Evolutionary conservation across 306 rosid genomes (phyloP).

Genomic region (Luffa aegyptiaca): DNA sequence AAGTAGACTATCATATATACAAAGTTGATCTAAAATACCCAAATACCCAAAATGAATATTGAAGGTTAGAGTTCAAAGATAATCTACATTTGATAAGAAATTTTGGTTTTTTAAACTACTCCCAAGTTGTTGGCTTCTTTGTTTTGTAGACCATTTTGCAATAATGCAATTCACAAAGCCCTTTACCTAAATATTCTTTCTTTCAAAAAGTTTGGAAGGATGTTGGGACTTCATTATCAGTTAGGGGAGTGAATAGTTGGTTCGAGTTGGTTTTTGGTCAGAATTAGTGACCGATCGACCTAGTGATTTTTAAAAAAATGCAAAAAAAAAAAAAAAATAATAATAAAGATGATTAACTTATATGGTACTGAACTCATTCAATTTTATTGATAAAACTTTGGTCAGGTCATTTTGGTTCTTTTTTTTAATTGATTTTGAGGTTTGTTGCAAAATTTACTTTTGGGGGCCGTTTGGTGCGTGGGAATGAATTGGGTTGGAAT

Average conservation of each 20-base stretch:
- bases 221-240: neutral
- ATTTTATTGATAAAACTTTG: neutral
- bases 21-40: no score
- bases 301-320: neutral
- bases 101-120: neutral
- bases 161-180: neutral
- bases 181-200: neutral
- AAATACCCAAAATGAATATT: no score
- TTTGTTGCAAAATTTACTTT: no score
- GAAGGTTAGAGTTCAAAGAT: neutral
- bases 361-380: neutral
- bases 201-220: neutral
- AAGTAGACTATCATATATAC: no score
- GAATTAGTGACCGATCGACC: neutral
- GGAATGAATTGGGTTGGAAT: no score
- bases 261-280: neutral
- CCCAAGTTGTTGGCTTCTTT: neutral
- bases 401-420: no score
- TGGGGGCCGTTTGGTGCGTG: no score
- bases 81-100: no score
- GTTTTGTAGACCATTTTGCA: neutral
- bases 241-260: neutral
- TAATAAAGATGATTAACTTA: no score
- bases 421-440: no score
- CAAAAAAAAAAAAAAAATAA: no score